Conservation (phyloP, 2,329 filamentous ascomycete species). For the Daldinia sp. region DNA sequence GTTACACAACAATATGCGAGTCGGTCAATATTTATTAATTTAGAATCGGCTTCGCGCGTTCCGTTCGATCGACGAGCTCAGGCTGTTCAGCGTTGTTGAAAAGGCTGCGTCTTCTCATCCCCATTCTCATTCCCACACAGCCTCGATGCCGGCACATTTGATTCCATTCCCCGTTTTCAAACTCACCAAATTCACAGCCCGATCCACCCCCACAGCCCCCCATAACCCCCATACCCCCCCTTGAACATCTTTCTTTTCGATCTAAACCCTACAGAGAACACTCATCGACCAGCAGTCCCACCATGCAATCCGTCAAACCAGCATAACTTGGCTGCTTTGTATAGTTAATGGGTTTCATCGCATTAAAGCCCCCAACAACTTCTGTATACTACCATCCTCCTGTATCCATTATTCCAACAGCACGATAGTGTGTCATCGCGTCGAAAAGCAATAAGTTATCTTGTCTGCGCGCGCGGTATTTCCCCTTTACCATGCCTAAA, state of each 20-base stretch:
- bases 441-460: not conserved
- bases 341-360: conserved; percentile 8
- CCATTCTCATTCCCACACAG: too few relatives aligned
- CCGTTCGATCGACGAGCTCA: conserved; percentile 2
- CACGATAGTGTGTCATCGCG: not conserved
- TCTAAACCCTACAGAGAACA: conserved; percentile 5
- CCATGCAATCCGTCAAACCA: conserved; percentile 3
- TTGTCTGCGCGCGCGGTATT: not conserved
- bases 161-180: conserved; percentile 10
- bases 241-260: not conserved
- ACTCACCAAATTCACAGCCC: not conserved
- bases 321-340: not conserved
- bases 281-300: not conserved
- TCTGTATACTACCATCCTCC: conserved; percentile 6
- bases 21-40: not conserved
- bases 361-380: conserved; percentile 12
- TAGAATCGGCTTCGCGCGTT: not conserved
- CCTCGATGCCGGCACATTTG: not conserved
- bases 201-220: not conserved
- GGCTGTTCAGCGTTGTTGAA: not conserved
- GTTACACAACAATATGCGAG: not conserved
- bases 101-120: not conserved
- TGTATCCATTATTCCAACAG: not conserved
- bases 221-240: not conserved
- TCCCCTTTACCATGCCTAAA: conserved; percentile 1